Conservation (phyloP, 1,139 yeast species). For the Hemisphaericaspora subhashii region DNA sequence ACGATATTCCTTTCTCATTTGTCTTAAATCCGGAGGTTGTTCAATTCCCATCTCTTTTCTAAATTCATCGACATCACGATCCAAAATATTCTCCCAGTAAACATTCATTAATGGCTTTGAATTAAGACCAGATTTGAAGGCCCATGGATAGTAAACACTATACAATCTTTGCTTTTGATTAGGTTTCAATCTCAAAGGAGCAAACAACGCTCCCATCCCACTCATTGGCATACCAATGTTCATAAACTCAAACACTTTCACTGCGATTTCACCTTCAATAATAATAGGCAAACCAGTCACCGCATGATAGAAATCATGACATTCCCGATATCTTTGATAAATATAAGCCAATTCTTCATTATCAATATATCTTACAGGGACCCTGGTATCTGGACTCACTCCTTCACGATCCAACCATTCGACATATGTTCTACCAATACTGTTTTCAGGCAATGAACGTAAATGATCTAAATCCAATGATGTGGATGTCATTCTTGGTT, state of each 20-base stretch:
- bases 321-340: conserved; percentile 89
- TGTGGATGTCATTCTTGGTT: conserved; percentile 80
- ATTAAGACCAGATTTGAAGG: conserved; percentile 68
- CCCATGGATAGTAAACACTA: conserved; percentile 87
- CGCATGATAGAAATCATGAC: conserved; percentile 96
- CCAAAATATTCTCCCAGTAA: conserved; percentile 88
- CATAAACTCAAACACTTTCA: conserved; percentile 88
- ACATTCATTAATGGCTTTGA: conserved; percentile 81
- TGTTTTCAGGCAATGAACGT: conserved; percentile 59
- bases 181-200: conserved; percentile 69
- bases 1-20: conserved; percentile 49
- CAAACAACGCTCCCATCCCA: conserved; percentile 84
- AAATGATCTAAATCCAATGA: conserved; percentile 66
- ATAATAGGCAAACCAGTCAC: conserved; percentile 87
- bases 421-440: conserved; percentile 77
- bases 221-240: conserved; percentile 96
- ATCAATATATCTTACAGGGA: conserved; percentile 80
- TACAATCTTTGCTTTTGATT: conserved; percentile 54
- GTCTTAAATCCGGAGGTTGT: conserved; percentile 74
- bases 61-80: conserved; percentile 68
- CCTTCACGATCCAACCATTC: conserved; percentile 85
- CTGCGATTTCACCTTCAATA: conserved; percentile 93
- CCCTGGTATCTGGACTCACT: conserved; percentile 92
- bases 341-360: conserved; percentile 91
- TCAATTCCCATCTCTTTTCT: conserved; percentile 73